Conservation (phyloP, 2,329 filamentous ascomycete species). For the Alternaria viburni region DNA sequence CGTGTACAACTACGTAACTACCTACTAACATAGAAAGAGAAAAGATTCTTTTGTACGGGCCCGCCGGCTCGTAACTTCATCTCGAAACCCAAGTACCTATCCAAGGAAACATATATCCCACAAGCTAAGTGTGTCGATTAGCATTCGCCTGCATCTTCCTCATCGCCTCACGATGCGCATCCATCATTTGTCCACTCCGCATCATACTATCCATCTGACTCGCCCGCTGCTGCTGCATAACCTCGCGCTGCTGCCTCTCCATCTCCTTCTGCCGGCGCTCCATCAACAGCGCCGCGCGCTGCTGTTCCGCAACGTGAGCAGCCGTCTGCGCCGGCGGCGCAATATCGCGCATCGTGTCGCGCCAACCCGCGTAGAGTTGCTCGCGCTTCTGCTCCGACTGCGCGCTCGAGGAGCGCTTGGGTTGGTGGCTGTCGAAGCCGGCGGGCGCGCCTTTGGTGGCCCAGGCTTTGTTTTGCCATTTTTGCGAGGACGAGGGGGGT, state of each 20-base stretch:
- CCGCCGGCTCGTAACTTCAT: too few relatives aligned
- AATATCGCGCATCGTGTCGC: slow-evolving; percentile 40
- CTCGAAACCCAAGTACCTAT: too few relatives aligned
- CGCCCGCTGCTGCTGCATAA: slow-evolving; percentile 65
- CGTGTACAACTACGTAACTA: neutral
- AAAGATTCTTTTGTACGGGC: too few relatives aligned
- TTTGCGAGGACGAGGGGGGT: slow-evolving; percentile 37
- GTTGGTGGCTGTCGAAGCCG: slow-evolving; percentile 49
- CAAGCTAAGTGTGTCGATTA: slow-evolving; percentile 46
- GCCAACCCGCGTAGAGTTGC: slow-evolving; percentile 44
- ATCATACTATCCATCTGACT: slow-evolving; percentile 75
- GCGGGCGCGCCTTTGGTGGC: slow-evolving; percentile 27
- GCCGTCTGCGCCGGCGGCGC: slow-evolving; percentile 23
- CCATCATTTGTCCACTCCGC: slow-evolving; percentile 75
- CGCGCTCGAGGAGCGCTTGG: slow-evolving; percentile 33
- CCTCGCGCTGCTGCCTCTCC: slow-evolving; percentile 63
- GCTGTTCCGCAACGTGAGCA: slow-evolving; percentile 41
- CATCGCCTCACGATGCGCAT: slow-evolving; percentile 80
- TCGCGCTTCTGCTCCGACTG: slow-evolving; percentile 42
- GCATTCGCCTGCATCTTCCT: slow-evolving; percentile 74
- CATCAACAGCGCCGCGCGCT: slow-evolving; percentile 58
- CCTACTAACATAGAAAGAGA: neutral
- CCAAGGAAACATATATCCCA: neutral
- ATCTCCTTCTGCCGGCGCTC: slow-evolving; percentile 69
- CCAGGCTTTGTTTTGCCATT: slow-evolving; percentile 39